Base-by-base conservation (phyloP, 1,284 basidiomycete genomes). In the Inonotus hispidus region DNA sequence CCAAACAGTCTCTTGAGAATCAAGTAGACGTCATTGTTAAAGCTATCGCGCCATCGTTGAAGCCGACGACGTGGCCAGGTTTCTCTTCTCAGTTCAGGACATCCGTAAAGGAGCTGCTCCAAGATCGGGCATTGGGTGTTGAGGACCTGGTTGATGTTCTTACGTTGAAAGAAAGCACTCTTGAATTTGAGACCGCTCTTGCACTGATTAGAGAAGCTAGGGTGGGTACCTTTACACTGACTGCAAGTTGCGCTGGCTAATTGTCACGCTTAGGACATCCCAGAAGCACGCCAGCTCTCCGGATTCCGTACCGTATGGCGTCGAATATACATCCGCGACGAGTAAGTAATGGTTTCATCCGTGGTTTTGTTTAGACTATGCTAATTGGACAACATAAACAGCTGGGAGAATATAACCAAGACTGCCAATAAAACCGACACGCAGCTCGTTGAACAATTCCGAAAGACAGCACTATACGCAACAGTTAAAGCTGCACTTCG, bases 261-360 rank as follows among this genome's bases (percentile, higher is more conserved):
- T 50, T 50, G 32, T n/a, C 49, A 19, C 53, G 38, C 21, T 53
- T 62, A 91, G 85, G 78, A 81, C 61, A 71, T 92, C 1, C 92
- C 92, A 0, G 83, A 86, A 61, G 82, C 81, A 23, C 79, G 95
- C 55, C 81, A 81, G 69, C 69, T 81, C 39, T 83, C 89, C 32
- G 87, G 90, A 1, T 81, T 93, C 68, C 77, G 84, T 46, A 83
- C 82, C 35, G 80, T 92, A 19, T 98, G 95, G 95, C 81, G 94
- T 41, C 79, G 95, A 32, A 83, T 95, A 52, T 95, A 92, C 69
- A 79, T 91, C 47, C 85, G 91, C 58, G 94, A 98, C 71, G 86
- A 97, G 92, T 95, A 70, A 68, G 86, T 76, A 8, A 32, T n/a
- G 38, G 50, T 41, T 14, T 41, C 23, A 56, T 32, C 43, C 35